Evolutionary conservation across 768 basidiomycete species (phyloP).

Genomic region (Russula compacta): DNA sequence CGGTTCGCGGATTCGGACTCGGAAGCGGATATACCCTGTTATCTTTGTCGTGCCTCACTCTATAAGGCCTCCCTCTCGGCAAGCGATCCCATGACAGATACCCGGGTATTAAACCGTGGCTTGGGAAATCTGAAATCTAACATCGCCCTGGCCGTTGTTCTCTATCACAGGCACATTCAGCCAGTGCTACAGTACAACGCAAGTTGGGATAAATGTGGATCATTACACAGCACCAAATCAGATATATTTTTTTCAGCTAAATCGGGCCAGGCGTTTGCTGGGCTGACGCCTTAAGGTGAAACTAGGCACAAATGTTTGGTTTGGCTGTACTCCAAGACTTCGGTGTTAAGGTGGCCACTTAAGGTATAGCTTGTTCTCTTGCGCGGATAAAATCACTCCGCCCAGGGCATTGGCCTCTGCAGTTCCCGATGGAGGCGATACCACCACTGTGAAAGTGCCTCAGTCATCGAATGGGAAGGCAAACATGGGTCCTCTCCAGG

Average conservation of each 20-base stretch:
- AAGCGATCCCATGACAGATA: conserved; percentile 1
- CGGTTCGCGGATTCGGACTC: not conserved
- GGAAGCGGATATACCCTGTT: conserved; percentile 14
- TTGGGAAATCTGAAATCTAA: not conserved
- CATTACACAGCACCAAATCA: not conserved
- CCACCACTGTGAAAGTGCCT: not conserved
- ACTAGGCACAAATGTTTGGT: conserved; percentile 11
- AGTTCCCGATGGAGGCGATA: conserved; percentile 2
- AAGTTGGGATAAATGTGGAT: not conserved
- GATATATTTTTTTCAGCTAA: not conserved
- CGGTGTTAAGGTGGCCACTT: conserved; percentile 5
- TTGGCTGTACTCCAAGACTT: not conserved
- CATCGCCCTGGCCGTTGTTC: not conserved
- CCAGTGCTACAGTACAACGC: not conserved
- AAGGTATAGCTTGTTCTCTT: conserved; percentile 9
- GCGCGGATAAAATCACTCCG: not conserved
- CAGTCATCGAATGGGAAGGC: not conserved
- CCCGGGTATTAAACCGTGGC: not conserved
- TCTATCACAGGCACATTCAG: not conserved
- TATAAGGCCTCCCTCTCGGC: not conserved
- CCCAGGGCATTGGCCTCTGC: conserved; percentile 10
- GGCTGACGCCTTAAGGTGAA: not conserved
- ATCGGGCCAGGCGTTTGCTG: not conserved
- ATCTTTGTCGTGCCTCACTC: not conserved
- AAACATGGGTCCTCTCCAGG: not conserved